Conservation (phyloP, 2,329 filamentous ascomycete genomes). For the Alternaria sp. region DNA sequence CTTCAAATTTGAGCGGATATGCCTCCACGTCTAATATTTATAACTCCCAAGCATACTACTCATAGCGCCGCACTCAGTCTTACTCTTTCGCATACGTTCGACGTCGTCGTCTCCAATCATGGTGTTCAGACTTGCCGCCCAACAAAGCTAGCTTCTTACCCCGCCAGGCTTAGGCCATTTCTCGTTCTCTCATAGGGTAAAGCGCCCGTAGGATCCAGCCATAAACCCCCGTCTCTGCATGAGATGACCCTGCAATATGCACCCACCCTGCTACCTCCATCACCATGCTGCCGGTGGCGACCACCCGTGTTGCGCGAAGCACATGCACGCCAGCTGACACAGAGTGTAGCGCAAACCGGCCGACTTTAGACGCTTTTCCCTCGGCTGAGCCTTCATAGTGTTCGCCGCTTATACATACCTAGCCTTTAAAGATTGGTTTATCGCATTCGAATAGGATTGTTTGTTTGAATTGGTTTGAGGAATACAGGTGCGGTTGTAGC, state of each 20-base stretch:
- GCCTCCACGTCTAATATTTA: neutral
- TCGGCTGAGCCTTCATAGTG: neutral
- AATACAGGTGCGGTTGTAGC: neutral
- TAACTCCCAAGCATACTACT: neutral
- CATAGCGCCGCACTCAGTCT: neutral
- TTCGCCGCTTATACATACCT: neutral
- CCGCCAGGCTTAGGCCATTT: neutral
- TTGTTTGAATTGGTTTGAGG: neutral
- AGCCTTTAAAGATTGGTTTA: neutral
- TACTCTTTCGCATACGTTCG: neutral
- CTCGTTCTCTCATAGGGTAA: slow-evolving; percentile 1
- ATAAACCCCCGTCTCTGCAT: neutral
- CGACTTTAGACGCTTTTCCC: neutral
- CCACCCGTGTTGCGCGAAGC: neutral
- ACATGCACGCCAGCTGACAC: neutral
- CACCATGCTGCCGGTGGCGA: neutral
- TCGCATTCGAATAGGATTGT: neutral
- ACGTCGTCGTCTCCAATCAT: neutral
- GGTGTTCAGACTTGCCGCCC: neutral
- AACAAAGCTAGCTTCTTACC: slow-evolving; percentile 8
- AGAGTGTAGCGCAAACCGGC: neutral
- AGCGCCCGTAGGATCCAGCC: neutral
- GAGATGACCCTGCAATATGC: neutral
- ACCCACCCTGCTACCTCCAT: neutral
- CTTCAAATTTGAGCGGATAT: neutral